Evolutionary conservation across 1,139 yeast species (phyloP).

Genomic region (Diutina sp.): DNA sequence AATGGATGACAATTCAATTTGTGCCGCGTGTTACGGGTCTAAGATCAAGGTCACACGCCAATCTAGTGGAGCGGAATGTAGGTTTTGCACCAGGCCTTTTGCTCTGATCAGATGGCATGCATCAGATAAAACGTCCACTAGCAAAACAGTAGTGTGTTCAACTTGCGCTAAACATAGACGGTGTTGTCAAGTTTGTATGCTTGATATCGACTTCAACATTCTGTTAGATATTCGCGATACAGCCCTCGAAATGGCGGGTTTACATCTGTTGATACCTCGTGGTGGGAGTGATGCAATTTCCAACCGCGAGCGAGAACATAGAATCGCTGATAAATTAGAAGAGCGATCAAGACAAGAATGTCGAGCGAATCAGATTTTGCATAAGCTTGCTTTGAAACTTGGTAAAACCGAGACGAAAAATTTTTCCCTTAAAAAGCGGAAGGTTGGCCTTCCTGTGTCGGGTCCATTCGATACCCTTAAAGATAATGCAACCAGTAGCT

Average conservation of each 20-base stretch:
- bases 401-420: constrained; percentile 11
- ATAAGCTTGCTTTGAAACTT: constrained; percentile 24
- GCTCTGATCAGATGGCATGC: constrained; percentile 66
- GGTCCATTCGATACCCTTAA: constrained; percentile 32
- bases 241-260: constrained; percentile 64
- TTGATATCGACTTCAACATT: constrained; percentile 69
- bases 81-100: constrained; percentile 74
- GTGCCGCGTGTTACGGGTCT: constrained; percentile 55
- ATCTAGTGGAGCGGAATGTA: constrained; percentile 62
- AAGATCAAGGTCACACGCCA: constrained; percentile 64
- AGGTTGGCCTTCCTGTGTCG: constrained; percentile 45
- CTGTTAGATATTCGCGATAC: constrained; percentile 73
- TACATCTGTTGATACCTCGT: constrained; percentile 15
- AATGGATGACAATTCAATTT: constrained; percentile 16
- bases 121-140: constrained; percentile 15
- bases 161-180: constrained; percentile 71
- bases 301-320: constrained; percentile 31
- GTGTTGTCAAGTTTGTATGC: constrained; percentile 81
- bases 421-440: constrained; percentile 5
- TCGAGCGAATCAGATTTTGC: constrained; percentile 16
- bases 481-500: constrained; percentile 31
- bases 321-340: constrained; percentile 25
- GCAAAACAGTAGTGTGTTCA: constrained; percentile 50
- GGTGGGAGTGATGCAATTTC: constrained; percentile 4
- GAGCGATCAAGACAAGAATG: constrained; percentile 10